Evolutionary conservation across 345 rosid genomes (phyloP), one percentile per base, ranked within the genome.

Genomic region (Excoecaria agallocha): DNA sequence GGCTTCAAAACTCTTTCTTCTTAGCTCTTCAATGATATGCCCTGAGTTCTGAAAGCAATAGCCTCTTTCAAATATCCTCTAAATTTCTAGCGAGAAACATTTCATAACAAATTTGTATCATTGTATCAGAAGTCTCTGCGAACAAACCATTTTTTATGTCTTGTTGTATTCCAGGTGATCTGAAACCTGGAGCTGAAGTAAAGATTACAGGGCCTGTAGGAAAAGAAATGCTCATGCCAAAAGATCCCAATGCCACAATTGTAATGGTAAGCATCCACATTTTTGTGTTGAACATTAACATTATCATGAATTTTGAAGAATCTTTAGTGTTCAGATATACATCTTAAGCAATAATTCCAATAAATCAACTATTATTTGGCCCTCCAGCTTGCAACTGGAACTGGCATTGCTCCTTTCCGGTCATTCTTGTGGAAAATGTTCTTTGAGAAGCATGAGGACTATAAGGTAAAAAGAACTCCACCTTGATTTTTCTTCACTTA

Each of bases 191-290:
- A 63, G 86, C 89, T 58, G 98, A 89, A 73, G 98, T 90, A 52
- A 83, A 81, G 74, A 89, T 94, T 77, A 92, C 98, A 49, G 96
- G 97, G 76, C 98, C 98, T 38, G 91, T 94, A 74, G 98, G 97
- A 46, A 94, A 94, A 85, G 97, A 94, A 89, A 89, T 94, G 98
- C 97, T 94, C 45, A 89, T 92, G 97, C 98, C 98, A 25, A 89
- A 87, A 84, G 98, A 94, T 76, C 98, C 98, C 16, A 91, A 89
- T 84, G 98, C 98, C 48, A 92, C 98, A 66, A 52, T 92, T 74
- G 65, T 94, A 80, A 92, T 91, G 98, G 97, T 89, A 75, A 79
- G 39, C 61, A 13, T 63, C 69, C 48, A 43, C 48, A 6, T 43
- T 43, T 43, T 43, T 43, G 48, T 43, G 6, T 43, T 43, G 7